phyloP scores from a whole-genome alignment of 2,329 filamentous ascomycete genomes.

The Xylaria arbuscula region DNA sequence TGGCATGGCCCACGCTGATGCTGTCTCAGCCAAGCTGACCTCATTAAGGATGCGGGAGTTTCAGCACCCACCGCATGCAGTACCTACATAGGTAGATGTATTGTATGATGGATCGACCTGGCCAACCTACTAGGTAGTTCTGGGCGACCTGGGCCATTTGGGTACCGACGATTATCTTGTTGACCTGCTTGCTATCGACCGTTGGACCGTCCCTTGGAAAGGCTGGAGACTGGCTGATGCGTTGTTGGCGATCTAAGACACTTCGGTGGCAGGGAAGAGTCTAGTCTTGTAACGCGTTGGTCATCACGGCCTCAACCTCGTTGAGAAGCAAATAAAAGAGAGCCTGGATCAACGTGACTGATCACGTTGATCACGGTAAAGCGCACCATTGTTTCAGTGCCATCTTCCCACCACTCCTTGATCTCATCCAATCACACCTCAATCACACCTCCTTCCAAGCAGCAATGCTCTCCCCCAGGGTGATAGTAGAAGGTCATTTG shows the following conservation, averaged over 20 bases:
- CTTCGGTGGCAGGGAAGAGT: neutral
- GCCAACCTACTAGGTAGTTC: constrained; percentile 13
- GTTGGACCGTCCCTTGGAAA: constrained; percentile 1
- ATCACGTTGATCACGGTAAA: constrained; percentile 17
- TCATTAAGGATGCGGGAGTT: constrained; percentile 10
- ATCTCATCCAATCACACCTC: constrained; percentile 8
- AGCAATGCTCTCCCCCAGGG: constrained; percentile 1
- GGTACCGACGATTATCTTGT: neutral
- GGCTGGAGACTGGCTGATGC: neutral
- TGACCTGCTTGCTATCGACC: neutral
- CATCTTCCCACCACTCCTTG: constrained; percentile 21
- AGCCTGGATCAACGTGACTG: constrained; percentile 1
- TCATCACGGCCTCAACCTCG: neutral
- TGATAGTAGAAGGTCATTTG: constrained; percentile 30
- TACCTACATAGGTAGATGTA: neutral
- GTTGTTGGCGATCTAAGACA: neutral
- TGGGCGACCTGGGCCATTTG: constrained; percentile 2
- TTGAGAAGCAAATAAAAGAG: constrained; percentile 8
- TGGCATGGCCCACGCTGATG: constrained; percentile 1
- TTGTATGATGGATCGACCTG: neutral
- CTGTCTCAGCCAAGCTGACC: constrained; percentile 25
- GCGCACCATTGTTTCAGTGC: constrained; percentile 13
- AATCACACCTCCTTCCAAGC: constrained; percentile 17
- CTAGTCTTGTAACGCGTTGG: neutral
- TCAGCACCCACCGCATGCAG: neutral